These are phyloP conservation scores for Gamsiella multidivaricata DNA, from an alignment of 192 early-diverging fungal genomes.

Conservation along the genomic window DNA sequence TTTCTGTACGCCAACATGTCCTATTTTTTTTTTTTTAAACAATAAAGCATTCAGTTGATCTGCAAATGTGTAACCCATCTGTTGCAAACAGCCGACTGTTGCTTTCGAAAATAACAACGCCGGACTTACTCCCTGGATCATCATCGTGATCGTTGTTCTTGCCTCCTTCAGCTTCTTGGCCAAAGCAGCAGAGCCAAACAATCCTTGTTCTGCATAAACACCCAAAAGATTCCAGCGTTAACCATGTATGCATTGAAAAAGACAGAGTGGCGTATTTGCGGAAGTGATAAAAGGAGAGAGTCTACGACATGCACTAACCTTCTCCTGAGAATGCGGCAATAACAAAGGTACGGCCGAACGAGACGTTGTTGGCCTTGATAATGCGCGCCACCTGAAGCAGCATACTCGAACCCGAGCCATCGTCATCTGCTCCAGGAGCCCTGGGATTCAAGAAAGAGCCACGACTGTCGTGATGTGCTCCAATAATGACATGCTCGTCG, in stretches of 20 bases:
- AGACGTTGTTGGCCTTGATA: constrained; percentile 46
- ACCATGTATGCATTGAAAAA: no score
- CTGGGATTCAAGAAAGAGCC: constrained; percentile 53
- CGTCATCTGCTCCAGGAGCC: constrained; percentile 57
- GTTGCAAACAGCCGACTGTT: no score
- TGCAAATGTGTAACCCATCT: no score
- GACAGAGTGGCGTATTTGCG: not conserved
- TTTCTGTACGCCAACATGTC: constrained; percentile 60
- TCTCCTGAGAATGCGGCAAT: constrained; percentile 57
- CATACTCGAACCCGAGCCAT: constrained; percentile 57
- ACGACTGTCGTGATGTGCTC: constrained; percentile 57
- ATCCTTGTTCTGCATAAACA: constrained; percentile 53
- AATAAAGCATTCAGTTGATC: not conserved
- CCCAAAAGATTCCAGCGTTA: no score
- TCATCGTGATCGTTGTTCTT: constrained; percentile 47
- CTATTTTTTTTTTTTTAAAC: no score
- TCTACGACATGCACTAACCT: constrained; percentile 20
- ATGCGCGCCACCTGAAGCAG: constrained; percentile 48
- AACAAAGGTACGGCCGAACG: constrained; percentile 52
- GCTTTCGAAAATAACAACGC: not conserved
- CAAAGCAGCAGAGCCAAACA: constrained; percentile 56
- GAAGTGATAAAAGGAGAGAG: not conserved
- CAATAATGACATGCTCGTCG: constrained; percentile 57
- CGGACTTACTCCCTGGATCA: constrained; percentile 56
- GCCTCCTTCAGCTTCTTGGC: constrained; percentile 40